Conservation (phyloP, 2,329 filamentous ascomycete species). For the Apiospora aurea region DNA sequence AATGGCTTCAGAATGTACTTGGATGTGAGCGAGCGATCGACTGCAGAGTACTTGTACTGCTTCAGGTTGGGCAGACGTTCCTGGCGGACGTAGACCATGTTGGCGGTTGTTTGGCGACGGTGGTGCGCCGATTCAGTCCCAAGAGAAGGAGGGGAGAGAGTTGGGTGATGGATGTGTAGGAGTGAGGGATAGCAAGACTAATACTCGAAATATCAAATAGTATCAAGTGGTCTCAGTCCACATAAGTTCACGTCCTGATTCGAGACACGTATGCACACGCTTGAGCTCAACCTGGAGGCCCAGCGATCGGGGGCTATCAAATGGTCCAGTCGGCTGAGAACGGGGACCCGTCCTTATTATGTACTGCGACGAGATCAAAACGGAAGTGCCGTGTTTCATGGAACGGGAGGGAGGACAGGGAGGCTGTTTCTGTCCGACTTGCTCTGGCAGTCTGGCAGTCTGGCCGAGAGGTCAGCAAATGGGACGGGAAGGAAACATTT, state of each 20-base stretch:
- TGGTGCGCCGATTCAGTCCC: neutral
- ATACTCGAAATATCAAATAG: conserved; percentile 5
- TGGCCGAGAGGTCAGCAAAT: neutral
- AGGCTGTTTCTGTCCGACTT: neutral
- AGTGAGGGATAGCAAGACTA: neutral
- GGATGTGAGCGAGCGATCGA: conserved; percentile 89
- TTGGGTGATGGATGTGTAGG: conserved; percentile 1
- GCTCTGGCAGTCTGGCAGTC: neutral
- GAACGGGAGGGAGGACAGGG: neutral
- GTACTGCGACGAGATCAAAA: neutral
- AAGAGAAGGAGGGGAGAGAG: neutral
- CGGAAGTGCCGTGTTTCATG: neutral
- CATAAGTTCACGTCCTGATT: conserved; percentile 8
- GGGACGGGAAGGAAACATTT: conserved; percentile 6
- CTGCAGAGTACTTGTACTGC: conserved; percentile 93
- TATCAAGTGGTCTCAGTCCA: neutral
- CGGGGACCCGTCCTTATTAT: neutral
- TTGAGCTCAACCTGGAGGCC: neutral
- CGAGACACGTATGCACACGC: conserved; percentile 13
- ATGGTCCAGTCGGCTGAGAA: neutral
- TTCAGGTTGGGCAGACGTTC: conserved; percentile 86
- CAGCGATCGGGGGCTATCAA: conserved; percentile 1
- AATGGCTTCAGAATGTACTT: conserved; percentile 97
- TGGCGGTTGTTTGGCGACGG: conserved; percentile 27
- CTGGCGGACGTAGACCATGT: conserved; percentile 95